These are phyloP conservation scores for Penicillium lagena DNA, from an alignment of 495 filamentous ascomycete genomes.

Conservation along the genomic window DNA sequence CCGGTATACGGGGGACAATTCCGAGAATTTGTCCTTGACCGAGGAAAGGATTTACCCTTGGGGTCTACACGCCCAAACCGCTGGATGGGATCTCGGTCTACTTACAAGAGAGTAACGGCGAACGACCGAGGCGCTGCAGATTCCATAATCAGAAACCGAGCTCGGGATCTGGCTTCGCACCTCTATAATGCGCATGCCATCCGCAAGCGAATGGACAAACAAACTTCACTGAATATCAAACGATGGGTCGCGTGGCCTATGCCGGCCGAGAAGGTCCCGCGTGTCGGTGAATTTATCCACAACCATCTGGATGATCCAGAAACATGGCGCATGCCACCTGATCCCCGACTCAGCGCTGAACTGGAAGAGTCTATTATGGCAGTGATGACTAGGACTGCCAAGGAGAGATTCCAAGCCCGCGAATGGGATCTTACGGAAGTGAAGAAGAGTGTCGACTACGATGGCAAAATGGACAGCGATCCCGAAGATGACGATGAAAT, in stretches of 20 bases:
- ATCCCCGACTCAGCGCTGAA: slow-evolving; percentile 44
- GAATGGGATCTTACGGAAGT: slow-evolving; percentile 18
- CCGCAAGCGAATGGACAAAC: slow-evolving; percentile 37
- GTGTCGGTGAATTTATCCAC: slow-evolving; percentile 39
- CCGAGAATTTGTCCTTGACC: slow-evolving; percentile 10
- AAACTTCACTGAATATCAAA: slow-evolving; percentile 32
- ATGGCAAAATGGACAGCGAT: slow-evolving; percentile 7
- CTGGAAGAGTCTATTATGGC: slow-evolving; percentile 65
- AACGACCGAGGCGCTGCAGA: slow-evolving; percentile 52
- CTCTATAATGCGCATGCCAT: slow-evolving; percentile 67
- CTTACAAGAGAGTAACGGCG: slow-evolving; percentile 54
- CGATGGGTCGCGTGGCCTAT: slow-evolving; percentile 79
- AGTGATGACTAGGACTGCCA: slow-evolving; percentile 54
- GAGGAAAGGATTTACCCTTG: slow-evolving; percentile 15
- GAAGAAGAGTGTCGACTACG: slow-evolving; percentile 3
- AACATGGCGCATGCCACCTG: slow-evolving; percentile 36
- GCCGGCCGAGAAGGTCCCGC: slow-evolving; percentile 50
- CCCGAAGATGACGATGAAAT: slow-evolving; percentile 7
- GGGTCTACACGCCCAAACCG: slow-evolving; percentile 42
- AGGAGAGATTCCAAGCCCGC: slow-evolving; percentile 48
- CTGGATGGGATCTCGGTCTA: slow-evolving; percentile 44
- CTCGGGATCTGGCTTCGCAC: slow-evolving; percentile 64
- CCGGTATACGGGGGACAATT: neutral
- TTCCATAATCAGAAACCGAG: slow-evolving; percentile 48
- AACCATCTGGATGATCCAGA: slow-evolving; percentile 37